Conservation (phyloP, 306 rosid genomes). For the Ochetophila trinervis region DNA sequence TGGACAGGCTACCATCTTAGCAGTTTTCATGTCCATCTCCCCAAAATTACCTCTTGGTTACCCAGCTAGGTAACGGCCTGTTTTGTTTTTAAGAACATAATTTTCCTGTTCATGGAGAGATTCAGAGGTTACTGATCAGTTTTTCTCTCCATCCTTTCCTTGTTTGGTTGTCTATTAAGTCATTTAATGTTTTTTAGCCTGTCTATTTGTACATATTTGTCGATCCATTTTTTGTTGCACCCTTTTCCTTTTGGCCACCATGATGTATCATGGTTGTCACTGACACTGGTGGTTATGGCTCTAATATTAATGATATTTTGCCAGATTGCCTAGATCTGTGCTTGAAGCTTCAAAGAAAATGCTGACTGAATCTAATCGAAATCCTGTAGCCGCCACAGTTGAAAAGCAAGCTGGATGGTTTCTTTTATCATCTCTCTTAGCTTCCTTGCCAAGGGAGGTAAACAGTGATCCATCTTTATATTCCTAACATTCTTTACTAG, state of each 20-base stretch:
- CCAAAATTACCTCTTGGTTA: conserved; percentile 94
- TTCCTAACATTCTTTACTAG: conserved; percentile 7
- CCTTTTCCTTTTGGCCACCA: neutral
- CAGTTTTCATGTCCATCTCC: conserved; percentile 85
- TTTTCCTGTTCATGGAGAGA: conserved; percentile 20
- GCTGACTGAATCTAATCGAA: conserved; percentile 72
- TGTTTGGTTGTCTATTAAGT: neutral
- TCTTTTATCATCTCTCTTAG: conserved; percentile 81
- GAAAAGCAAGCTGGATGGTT: conserved; percentile 98
- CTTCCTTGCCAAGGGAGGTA: conserved; percentile 93
- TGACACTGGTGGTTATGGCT: conserved; percentile 3
- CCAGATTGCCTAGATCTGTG: conserved; percentile 82
- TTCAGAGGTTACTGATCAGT: neutral
- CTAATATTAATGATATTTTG: conserved; percentile 1
- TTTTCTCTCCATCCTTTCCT: conserved; percentile 2
- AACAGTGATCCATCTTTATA: conserved; percentile 12
- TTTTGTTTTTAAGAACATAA: conserved; percentile 5
- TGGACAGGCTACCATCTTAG: conserved; percentile 90
- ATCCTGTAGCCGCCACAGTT: conserved; percentile 62
- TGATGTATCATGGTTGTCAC: conserved; percentile 19
- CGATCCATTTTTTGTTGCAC: neutral
- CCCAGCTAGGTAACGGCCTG: conserved; percentile 67
- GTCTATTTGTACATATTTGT: neutral
- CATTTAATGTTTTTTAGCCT: neutral
- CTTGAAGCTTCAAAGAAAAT: conserved; percentile 84